Base-by-base conservation (phyloP, 495 filamentous ascomycete genomes). In the Podospora fimiseda region DNA sequence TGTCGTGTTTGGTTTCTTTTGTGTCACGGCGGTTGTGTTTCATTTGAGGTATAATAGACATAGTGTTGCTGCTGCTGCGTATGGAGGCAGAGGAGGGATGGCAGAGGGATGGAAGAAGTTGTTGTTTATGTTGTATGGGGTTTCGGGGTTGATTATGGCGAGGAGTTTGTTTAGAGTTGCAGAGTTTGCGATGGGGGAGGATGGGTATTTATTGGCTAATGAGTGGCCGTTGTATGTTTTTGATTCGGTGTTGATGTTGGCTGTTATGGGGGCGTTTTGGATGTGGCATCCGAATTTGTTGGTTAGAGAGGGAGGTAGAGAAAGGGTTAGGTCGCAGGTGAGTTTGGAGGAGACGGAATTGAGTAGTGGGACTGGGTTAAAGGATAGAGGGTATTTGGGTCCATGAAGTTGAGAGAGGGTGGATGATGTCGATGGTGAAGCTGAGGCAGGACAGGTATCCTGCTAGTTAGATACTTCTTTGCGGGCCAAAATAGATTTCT, bases 1-100 rank as follows among this genome's bases (percentile, higher is more conserved):
- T 9, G 37, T 76, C 22, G 70, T 75, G 56, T 80, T 81, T 56
- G 71, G 65, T 0, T 60, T 76, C 30, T 81, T 80, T 51, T 50
- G 71, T 2, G 41, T 69, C 42, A 69, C 63, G 42, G 70, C 72
- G 0, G 14, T 74, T 1, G 33, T 74, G 1, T 75, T 71, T 38
- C 56, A 73, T 38, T 23, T 52, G 20, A 43, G 56, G 3, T 41
- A 46, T 19, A 9, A 37, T 8, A 2, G 43, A 9, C 23, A 45
- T 11, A 36, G 27, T 1, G 40, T 43, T 24, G 39, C 1, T 11
- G 27, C 27, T 11, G 27, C 11, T 5, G 27, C 27, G 27, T 33
- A 33, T 11, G 11, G 27, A 11, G 27, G 11, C 6, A 33, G 27
- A 11, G 27, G 11, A 33, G 27, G 27, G 27, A 11, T 6, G 27